These are phyloP conservation scores for Letharia columbiana DNA, from an alignment of 495 filamentous ascomycete species.

Conservation along the genomic window DNA sequence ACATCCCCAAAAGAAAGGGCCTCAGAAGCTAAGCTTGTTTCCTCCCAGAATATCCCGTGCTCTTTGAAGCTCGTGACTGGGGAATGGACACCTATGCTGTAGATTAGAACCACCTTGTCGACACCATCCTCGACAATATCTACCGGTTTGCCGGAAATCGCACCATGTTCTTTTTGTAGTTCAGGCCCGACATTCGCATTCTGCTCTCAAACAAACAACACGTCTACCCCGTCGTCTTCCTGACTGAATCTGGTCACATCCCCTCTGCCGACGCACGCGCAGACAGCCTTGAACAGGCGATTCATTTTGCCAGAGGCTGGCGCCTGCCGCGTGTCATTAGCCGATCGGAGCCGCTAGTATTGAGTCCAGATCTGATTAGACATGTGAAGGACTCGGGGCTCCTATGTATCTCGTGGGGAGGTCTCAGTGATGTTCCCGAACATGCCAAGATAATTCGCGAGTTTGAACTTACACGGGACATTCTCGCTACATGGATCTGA, in stretches of 20 bases:
- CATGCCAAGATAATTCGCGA: not conserved
- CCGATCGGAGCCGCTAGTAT: constrained; percentile 28
- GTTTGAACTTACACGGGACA: not conserved
- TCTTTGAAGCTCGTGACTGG: not conserved
- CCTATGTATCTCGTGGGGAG: not conserved
- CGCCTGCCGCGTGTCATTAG: constrained; percentile 32
- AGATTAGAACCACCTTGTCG: not conserved
- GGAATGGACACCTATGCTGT: not conserved
- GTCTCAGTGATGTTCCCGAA: not conserved
- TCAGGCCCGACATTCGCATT: not conserved
- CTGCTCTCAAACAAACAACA: not conserved
- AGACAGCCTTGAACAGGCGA: constrained; percentile 32
- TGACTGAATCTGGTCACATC: constrained; percentile 29
- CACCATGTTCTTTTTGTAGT: not conserved
- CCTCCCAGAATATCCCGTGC: not conserved
- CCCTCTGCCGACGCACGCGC: constrained; percentile 28
- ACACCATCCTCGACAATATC: not conserved
- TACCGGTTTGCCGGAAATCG: not conserved
- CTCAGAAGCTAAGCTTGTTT: not conserved
- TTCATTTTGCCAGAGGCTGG: constrained; percentile 35
- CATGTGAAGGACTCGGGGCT: not conserved
- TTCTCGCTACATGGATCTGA: not conserved
- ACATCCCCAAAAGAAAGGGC: not conserved
- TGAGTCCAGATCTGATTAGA: not conserved
- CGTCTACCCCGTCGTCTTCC: not conserved